These are phyloP conservation scores for Coprinopsis cinerea DNA, from an alignment of 768 basidiomycete species.

Conservation along the genomic window DNA sequence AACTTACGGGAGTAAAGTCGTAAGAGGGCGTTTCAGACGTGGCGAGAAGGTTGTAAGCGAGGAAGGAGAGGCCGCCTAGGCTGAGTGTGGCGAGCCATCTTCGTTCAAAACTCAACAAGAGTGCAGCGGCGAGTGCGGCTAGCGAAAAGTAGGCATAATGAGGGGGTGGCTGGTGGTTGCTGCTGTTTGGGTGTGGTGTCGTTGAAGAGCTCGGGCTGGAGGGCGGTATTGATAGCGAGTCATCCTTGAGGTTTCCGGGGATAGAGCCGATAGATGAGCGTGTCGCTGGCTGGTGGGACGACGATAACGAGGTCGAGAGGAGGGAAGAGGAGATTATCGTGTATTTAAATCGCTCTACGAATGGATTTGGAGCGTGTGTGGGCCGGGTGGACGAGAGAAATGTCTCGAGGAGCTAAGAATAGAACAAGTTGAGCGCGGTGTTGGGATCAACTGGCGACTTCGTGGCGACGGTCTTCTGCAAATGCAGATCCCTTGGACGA, in stretches of 20 bases:
- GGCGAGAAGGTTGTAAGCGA: conserved; percentile 28
- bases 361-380: conserved; percentile 37
- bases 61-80: conserved; percentile 32
- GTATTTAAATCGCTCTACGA: conserved; percentile 81
- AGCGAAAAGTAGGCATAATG: conserved; percentile 36
- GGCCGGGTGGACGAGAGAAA: conserved; percentile 29
- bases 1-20: conserved; percentile 52
- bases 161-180: conserved; percentile 20
- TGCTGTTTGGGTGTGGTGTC: not conserved
- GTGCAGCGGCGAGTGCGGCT: conserved; percentile 30
- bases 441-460: not conserved
- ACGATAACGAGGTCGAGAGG: conserved; percentile 51
- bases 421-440: not conserved
- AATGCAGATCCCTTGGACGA: not conserved
- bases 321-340: conserved; percentile 75
- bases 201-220: not conserved
- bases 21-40: conserved; percentile 29
- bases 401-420: conserved; percentile 30
- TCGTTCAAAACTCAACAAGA: conserved; percentile 39
- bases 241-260: conserved; percentile 38
- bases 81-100: conserved; percentile 34
- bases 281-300: conserved; percentile 26
- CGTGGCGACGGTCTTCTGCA: not conserved
- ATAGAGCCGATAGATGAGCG: conserved; percentile 31
- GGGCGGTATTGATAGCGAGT: not conserved